Evolutionary conservation across 2,329 filamentous ascomycete genomes (phyloP).

Genomic region (Cercospora nicotianae): DNA sequence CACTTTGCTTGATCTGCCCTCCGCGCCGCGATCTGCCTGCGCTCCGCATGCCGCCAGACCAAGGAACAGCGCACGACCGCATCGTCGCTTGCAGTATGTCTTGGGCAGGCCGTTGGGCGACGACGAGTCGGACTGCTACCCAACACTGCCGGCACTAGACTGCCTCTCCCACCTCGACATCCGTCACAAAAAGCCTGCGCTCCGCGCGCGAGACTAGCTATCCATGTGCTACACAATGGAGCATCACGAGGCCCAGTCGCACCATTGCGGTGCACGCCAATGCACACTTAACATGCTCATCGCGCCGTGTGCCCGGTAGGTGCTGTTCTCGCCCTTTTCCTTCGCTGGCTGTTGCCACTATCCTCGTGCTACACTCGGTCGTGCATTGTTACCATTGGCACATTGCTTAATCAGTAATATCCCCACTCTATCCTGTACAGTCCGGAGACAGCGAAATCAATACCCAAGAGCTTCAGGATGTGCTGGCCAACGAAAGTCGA

Average conservation of each 20-base stretch:
- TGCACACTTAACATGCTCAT: not conserved
- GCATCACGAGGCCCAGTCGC: constrained; percentile 7
- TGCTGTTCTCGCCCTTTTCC: constrained; percentile 1
- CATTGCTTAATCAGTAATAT: not conserved
- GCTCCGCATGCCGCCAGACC: not conserved
- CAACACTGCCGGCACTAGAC: constrained; percentile 6
- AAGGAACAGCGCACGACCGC: constrained; percentile 7
- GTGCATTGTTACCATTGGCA: not conserved
- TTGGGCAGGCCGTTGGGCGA: not conserved
- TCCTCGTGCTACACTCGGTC: not conserved
- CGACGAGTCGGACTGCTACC: constrained; percentile 4
- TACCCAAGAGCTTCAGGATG: not conserved
- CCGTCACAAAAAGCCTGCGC: not conserved
- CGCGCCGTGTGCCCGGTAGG: constrained; percentile 9
- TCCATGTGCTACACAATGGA: constrained; percentile 7
- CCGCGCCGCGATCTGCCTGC: not conserved
- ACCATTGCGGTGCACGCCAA: not conserved
- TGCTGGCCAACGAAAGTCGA: constrained; percentile 16
- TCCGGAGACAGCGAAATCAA: not conserved
- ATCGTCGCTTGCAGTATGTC: not conserved
- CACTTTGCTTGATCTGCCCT: not conserved
- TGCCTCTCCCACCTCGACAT: not conserved
- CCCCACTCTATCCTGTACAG: not conserved
- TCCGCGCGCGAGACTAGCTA: constrained; percentile 3
- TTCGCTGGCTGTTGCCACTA: not conserved